Percentiles rank a stretch among this genome's conserved stretches.
Evolutionary conservation across 2,329 filamentous ascomycete genomes (phyloP).

Genomic region (Claviceps africana): DNA sequence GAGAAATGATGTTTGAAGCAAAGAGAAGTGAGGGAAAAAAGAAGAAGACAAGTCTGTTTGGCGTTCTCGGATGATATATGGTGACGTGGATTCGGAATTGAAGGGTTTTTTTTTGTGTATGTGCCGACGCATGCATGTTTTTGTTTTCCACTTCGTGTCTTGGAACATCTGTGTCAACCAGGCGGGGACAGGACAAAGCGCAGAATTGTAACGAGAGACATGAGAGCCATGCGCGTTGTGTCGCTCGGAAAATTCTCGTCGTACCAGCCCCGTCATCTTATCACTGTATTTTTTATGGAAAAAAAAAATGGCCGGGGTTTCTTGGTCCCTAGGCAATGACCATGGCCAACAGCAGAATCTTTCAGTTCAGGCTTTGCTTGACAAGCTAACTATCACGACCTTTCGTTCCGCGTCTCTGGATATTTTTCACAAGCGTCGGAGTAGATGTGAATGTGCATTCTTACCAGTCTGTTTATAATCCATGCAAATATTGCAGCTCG

Average conservation of each 20-base stretch:
- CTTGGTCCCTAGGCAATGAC: background rate
- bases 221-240: background rate
- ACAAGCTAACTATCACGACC: background rate
- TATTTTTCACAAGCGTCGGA: background rate
- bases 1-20: conserved; percentile 5
- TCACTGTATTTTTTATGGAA: conserved; percentile 38
- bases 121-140: background rate
- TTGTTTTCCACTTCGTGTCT: background rate
- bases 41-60: conserved; percentile 12
- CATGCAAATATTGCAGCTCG: background rate
- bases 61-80: conserved; percentile 19
- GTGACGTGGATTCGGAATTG: conserved; percentile 4
- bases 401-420: background rate
- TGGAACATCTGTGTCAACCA: background rate
- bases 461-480: background rate
- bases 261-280: conserved; percentile 34
- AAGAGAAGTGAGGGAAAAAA: background rate
- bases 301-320: conserved; percentile 18
- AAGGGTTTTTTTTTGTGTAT: background rate
- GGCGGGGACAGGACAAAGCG: background rate
- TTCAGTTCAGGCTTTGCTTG: background rate
- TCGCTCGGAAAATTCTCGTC: conserved; percentile 26
- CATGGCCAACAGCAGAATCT: background rate
- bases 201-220: background rate
- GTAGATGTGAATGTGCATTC: background rate